A percentile compares a stretch with the other conserved stretches of the same genome.
Evolutionary conservation across 2,329 filamentous ascomycete species (phyloP).

Genomic region (Myrmaecium sp.): DNA sequence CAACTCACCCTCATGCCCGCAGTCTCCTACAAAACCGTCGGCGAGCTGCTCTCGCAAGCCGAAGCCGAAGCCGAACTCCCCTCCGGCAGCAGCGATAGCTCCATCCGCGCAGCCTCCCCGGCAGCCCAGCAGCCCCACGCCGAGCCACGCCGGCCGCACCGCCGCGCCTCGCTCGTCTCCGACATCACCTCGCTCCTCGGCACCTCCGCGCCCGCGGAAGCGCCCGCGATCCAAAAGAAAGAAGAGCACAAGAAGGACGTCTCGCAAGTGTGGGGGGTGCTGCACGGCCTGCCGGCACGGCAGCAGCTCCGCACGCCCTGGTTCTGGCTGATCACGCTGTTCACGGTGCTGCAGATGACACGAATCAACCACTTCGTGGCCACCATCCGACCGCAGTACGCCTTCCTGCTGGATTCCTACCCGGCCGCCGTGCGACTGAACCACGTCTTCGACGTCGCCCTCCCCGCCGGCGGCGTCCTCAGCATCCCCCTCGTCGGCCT

Average conservation of each 20-base stretch:
- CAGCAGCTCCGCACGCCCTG: slow-evolving; percentile 65
- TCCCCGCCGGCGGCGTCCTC: slow-evolving; percentile 70
- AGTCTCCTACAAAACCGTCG: slow-evolving; percentile 39
- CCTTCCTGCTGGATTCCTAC: slow-evolving; percentile 49
- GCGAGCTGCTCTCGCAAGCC: slow-evolving; percentile 61
- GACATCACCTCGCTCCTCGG: slow-evolving; percentile 63
- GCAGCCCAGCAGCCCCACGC: slow-evolving; percentile 31
- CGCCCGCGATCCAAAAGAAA: too few species aligned
- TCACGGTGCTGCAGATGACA: slow-evolving; percentile 52
- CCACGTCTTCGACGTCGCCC: slow-evolving; percentile 69
- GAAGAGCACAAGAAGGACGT: slow-evolving; percentile 54
- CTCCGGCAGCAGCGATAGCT: slow-evolving; percentile 30
- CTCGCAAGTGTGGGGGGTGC: slow-evolving; percentile 71
- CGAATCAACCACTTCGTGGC: slow-evolving; percentile 87
- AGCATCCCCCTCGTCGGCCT: slow-evolving; percentile 74
- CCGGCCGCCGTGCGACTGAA: slow-evolving; percentile 53
- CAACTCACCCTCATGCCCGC: slow-evolving; percentile 31
- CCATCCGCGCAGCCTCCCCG: too few species aligned
- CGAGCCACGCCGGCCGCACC: slow-evolving; percentile 40
- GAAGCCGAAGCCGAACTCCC: slow-evolving; percentile 33
- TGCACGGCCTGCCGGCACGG: slow-evolving; percentile 54
- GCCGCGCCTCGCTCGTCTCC: slow-evolving; percentile 44
- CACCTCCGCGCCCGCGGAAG: slow-evolving; percentile 42
- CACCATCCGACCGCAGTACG: slow-evolving; percentile 69
- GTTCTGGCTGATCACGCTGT: slow-evolving; percentile 70